These are phyloP conservation scores for Paspalum notatum DNA, from an alignment of 176 grass and related monocot genomes.

Conservation along the genomic window DNA sequence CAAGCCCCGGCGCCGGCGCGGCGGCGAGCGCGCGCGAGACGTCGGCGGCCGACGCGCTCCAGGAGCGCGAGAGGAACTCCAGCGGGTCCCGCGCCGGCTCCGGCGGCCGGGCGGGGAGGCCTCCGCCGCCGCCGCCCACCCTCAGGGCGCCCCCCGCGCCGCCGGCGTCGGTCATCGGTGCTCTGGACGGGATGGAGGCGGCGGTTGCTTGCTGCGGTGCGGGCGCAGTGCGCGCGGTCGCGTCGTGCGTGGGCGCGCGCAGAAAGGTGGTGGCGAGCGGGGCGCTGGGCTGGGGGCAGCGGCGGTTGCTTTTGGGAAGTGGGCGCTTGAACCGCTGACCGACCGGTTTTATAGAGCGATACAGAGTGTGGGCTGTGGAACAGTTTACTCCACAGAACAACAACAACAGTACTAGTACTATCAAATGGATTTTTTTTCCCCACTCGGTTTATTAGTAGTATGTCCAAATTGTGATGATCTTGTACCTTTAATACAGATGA, in stretches of 20 bases:
- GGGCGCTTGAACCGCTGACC: not conserved
- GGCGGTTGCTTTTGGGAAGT: slow-evolving; percentile 36
- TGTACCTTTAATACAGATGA: too few relatives aligned
- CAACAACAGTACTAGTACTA: too few relatives aligned
- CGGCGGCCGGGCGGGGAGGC: slow-evolving; percentile 30
- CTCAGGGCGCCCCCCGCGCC: not conserved
- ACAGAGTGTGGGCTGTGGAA: not conserved
- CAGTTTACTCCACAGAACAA: too few relatives aligned
- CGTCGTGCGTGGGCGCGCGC: not conserved
- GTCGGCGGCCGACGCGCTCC: slow-evolving; percentile 77
- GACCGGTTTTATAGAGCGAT: slow-evolving; percentile 46
- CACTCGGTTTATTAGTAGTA: too few relatives aligned
- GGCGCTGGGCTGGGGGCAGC: not conserved
- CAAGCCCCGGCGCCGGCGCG: not conserved
- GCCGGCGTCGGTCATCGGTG: slow-evolving; percentile 34
- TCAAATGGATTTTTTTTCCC: too few relatives aligned
- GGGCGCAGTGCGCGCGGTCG: slow-evolving; percentile 31
- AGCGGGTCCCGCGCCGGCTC: slow-evolving; percentile 69
- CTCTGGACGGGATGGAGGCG: not conserved
- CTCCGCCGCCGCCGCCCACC: not conserved
- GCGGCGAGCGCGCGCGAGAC: slow-evolving; percentile 59
- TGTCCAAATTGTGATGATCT: too few relatives aligned
- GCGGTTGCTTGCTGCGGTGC: slow-evolving; percentile 17
- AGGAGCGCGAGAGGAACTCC: slow-evolving; percentile 89
- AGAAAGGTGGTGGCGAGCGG: slow-evolving; percentile 28